Base-by-base conservation (phyloP, 257 asterid species). In the Verbascum thapsus region DNA sequence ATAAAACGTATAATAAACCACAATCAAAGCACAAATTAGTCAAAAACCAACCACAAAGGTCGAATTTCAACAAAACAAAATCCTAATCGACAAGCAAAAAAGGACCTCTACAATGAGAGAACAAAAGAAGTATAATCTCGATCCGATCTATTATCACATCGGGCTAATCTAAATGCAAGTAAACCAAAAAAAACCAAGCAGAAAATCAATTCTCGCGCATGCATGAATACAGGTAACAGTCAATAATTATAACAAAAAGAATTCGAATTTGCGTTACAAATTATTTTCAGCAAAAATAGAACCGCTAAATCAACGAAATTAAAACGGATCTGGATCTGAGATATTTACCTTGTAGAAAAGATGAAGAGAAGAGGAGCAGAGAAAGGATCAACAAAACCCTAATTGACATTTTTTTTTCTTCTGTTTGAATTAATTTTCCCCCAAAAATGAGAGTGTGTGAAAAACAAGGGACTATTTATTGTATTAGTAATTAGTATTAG, bases 371-470 rank as follows among this genome's bases (percentile, higher is more conserved):
- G 8, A 84, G 34, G 41, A 88, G 84, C 23, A 88, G 78, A 51
- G 81, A 54, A 44, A 88, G 68, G 73, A 86, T 53, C 67, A 83
- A 63, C 61, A 70, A 72, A 80, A 63, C 85, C 88, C 90, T 82
- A 75, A 79, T 72, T 45, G 73, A 18, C 91, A 84, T 81, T 49
- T 61, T 56, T 58, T 44, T 57, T 8, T 50, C 48, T 22, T 44
- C n/a, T n/a, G n/a, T n/a, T n/a, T n/a, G n/a, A n/a, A n/a, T n/a
- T 32, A 12, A 26, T 16, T 41, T 8, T 22, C 40, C 39, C 54
- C 69, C 41, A 16, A 56, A 55, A 50, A 3, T 18, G 32, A 34
- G 45, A 58, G 49, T 49, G 13, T 51, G 10, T n/a, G 2, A 45
- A 40, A 38, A 17, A 52, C 10, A 30, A 42, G 18, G 48, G 62